phyloP scores from a whole-genome alignment of 306 rosid genomes.

The Malus fusca region DNA sequence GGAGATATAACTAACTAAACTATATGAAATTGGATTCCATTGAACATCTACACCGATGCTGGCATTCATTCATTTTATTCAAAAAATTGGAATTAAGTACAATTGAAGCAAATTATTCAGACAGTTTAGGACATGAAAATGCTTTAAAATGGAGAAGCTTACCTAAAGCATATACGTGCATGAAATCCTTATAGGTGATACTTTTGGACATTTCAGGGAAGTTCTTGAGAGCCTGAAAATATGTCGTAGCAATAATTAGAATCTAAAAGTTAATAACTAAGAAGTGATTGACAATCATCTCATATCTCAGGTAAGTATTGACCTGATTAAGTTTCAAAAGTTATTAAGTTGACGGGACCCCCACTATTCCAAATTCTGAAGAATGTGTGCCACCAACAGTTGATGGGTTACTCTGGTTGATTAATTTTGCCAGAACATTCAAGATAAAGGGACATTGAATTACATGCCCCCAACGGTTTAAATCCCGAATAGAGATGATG shows the following conservation, averaged over 20 bases:
- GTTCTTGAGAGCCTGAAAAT: conserved; percentile 45
- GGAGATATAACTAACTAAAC: neutral
- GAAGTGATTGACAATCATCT: neutral
- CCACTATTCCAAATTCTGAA: too few species aligned
- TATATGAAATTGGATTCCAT: neutral
- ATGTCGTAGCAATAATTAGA: conserved; percentile 9
- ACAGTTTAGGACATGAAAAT: neutral
- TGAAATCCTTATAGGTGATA: conserved; percentile 42
- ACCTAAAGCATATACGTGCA: conserved; percentile 66
- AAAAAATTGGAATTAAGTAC: neutral
- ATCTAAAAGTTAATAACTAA: neutral
- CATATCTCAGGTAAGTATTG: too few species aligned
- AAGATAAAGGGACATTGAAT: too few species aligned
- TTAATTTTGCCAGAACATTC: too few species aligned
- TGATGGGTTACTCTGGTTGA: neutral
- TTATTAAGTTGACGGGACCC: too few species aligned
- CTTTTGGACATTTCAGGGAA: conserved; percentile 28
- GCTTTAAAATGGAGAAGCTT: conserved; percentile 14
- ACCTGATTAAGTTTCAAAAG: too few species aligned
- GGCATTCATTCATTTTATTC: neutral
- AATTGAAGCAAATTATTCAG: neutral
- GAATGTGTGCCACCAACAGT: too few species aligned
- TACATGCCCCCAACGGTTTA: neutral
- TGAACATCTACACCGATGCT: neutral
- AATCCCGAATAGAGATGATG: neutral